These are phyloP conservation scores for Clitopilus passeckerianus DNA, from an alignment of 768 basidiomycete genomes.

Conservation along the genomic window DNA sequence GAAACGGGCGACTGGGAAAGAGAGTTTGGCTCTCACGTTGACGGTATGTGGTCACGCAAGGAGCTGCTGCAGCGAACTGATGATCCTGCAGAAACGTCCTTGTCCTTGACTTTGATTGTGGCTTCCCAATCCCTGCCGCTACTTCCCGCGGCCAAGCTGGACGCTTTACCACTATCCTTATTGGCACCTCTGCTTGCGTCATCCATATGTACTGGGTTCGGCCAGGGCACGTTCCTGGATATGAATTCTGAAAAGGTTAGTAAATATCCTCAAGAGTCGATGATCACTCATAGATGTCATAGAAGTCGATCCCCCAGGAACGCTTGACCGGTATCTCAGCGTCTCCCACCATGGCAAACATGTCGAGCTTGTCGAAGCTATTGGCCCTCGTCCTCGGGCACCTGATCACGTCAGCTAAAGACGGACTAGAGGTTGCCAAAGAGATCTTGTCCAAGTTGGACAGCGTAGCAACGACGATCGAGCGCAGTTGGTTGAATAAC, in stretches of 20 bases:
- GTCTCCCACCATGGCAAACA: conserved; percentile 29
- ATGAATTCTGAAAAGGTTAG: conserved; percentile 16
- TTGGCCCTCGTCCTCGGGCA: conserved; percentile 28
- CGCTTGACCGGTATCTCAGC: conserved; percentile 26
- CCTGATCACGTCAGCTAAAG: conserved; percentile 27
- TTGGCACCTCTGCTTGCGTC: conserved; percentile 29
- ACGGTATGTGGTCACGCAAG: conserved; percentile 27
- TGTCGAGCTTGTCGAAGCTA: conserved; percentile 35
- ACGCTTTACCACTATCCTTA: conserved; percentile 54
- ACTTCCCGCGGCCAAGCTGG: conserved; percentile 49
- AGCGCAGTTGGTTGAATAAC: conserved; percentile 42
- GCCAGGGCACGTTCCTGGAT: conserved; percentile 49
- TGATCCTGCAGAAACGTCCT: conserved; percentile 29
- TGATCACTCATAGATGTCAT: no score
- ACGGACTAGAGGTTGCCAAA: conserved; percentile 15
- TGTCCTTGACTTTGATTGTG: conserved; percentile 48
- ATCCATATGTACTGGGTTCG: conserved; percentile 51
- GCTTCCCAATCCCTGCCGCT: conserved; percentile 57
- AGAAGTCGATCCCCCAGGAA: conserved; percentile 5
- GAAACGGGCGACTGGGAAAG: conserved; percentile 50
- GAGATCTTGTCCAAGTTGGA: conserved; percentile 26
- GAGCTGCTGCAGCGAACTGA: not conserved
- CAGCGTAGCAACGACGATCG: conserved; percentile 36
- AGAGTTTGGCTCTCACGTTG: conserved; percentile 57
- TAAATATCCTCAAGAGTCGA: not conserved